Percentiles rank a stretch among this genome's conserved stretches.
phyloP scores from a whole-genome alignment of 208 protist species.

The Trypanosoma vivax region DNA sequence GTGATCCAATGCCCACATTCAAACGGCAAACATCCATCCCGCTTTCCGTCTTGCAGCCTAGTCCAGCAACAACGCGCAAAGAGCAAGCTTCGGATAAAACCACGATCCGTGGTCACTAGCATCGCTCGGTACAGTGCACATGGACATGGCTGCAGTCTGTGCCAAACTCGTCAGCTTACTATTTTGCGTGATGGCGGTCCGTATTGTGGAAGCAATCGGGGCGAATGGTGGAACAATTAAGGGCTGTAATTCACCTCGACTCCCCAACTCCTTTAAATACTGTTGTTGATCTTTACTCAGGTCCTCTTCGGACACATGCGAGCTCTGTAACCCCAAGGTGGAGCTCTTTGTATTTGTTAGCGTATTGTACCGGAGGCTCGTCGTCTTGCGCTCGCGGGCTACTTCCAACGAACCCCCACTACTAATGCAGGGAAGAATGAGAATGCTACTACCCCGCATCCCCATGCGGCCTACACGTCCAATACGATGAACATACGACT shows the following conservation, averaged over 20 bases:
- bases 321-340: slow-evolving; percentile 44
- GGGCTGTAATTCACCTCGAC: slow-evolving; percentile 43
- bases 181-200: slow-evolving; percentile 63
- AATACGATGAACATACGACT: slow-evolving; percentile 87
- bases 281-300: slow-evolving; percentile 25
- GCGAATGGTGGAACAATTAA: slow-evolving; percentile 68
- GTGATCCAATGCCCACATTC: not conserved
- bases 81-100: slow-evolving; percentile 64
- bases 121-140: slow-evolving; percentile 33
- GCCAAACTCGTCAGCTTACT: slow-evolving; percentile 49
- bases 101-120: slow-evolving; percentile 21
- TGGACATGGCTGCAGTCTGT: slow-evolving; percentile 54
- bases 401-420: slow-evolving; percentile 13
- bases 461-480: slow-evolving; percentile 88
- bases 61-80: slow-evolving; percentile 58
- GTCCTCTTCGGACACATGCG: slow-evolving; percentile 21
- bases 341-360: slow-evolving; percentile 68
- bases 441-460: slow-evolving; percentile 76
- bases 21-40: not conserved
- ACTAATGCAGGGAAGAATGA: slow-evolving; percentile 61
- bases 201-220: slow-evolving; percentile 67
- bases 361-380: slow-evolving; percentile 61
- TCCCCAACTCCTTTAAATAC: slow-evolving; percentile 52
- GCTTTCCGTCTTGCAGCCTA: slow-evolving; percentile 8
- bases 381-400: slow-evolving; percentile 58